These are phyloP conservation scores for Blastobotrys persicus DNA, from an alignment of 1,139 yeast species.

Conservation along the genomic window DNA sequence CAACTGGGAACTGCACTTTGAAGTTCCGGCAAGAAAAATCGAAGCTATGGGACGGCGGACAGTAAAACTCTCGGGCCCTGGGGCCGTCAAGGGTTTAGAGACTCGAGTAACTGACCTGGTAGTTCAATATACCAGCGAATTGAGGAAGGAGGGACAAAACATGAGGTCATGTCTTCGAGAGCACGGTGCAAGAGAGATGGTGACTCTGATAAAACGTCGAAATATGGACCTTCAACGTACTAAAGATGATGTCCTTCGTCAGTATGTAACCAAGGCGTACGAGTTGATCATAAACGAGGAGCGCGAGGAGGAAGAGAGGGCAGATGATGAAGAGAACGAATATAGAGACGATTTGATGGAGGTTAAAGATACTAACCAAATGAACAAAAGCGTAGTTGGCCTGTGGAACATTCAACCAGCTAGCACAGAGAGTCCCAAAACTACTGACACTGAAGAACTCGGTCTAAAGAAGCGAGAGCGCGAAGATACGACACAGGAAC, in stretches of 20 bases:
- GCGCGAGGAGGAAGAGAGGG: conserved; percentile 29
- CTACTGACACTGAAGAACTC: conserved; percentile 27
- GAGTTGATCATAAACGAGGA: conserved; percentile 6
- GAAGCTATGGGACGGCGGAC: background rate
- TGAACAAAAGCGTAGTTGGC: conserved; percentile 73
- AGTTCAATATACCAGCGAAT: background rate
- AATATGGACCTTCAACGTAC: background rate
- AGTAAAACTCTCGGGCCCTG: conserved; percentile 4
- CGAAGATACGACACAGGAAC: conserved; percentile 32
- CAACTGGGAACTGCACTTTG: no score
- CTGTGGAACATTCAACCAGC: conserved; percentile 52
- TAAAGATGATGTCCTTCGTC: conserved; percentile 2
- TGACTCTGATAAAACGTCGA: background rate
- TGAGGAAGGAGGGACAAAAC: background rate
- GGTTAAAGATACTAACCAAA: conserved; percentile 48
- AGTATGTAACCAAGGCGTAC: background rate
- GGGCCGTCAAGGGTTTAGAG: background rate
- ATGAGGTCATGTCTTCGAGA: background rate
- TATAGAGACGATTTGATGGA: conserved; percentile 57
- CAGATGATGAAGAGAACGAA: conserved; percentile 37
- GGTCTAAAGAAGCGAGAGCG: conserved; percentile 29
- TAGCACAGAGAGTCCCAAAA: conserved; percentile 15
- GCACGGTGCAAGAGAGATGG: conserved; percentile 1
- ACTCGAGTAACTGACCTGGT: background rate
- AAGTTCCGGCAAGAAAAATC: background rate